Evolutionary conservation across 2,329 filamentous ascomycete genomes (phyloP), one percentile per base, ranked within the genome.

Genomic region (Microcera coccophila): DNA sequence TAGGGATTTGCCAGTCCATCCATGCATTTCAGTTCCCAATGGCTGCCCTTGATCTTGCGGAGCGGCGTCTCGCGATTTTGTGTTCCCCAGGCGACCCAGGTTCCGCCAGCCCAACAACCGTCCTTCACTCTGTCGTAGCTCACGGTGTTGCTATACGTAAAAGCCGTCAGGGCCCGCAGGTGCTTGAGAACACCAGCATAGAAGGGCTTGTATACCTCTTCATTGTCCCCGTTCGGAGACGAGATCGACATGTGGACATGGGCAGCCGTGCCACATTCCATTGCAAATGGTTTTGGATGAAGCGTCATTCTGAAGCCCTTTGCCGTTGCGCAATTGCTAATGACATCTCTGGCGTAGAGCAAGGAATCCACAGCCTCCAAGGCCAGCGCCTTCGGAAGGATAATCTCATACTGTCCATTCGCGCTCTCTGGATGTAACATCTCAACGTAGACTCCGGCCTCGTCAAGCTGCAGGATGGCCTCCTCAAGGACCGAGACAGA

Each of bases 1-100:
- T 93, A 94, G 41, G 82, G 78, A 58, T 94, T 94, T 3, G 87
- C 85, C 15, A 89, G 65, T 0, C 87, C 88, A 57, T 94, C 88
- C n/a, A 91, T 58, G 41, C 77, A 80, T 58, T 88, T 84, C 17
- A 94, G 54, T 64, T 94, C 88, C 84, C 87, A 94, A 57, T 88
- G 83, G 16, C 79, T 81, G 3, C 63, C 68, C 3, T 70, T 68
- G 36, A 89, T 76, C 60, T 84, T 82, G 11, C 87, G 77, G 9
- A 94, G 69, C 1, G 87, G 84, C 4, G 80, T 73, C 67, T 91
- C 86, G 15, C 85, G 80, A 62, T 93, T 93, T 65, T 93, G 82
- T 4, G 81, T 85, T 11, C 88, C 88, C 87, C 87, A 94, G 0
- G 83, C 70, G 0, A 90, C 77, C 82, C 84, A 90, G 7, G 81